Base-by-base conservation (phyloP, 495 filamentous ascomycete genomes). In the Apodospora peruviana region DNA sequence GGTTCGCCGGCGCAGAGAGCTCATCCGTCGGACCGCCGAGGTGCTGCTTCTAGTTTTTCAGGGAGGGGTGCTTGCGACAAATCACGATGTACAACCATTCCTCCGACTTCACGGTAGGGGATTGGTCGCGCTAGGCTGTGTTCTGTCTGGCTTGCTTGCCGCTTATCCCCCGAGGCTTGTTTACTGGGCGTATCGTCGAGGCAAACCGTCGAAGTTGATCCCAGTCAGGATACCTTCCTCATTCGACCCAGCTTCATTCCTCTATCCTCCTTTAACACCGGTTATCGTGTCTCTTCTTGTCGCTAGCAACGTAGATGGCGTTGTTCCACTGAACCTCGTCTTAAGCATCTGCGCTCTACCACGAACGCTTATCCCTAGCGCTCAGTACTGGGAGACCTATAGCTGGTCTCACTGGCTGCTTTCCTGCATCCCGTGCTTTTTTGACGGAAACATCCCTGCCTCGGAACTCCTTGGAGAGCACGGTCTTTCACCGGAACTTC, bases 231-330 rank as follows among this genome's bases (percentile, higher is more conserved):
- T 95, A 16, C 87, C 89, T 1, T 60, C 82, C 11, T 72, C 77
- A 21, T 95, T 97, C 63, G 93, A 98, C 59, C 93, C 90, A 2
- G 93, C 93, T 14, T 88, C 93, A 5, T 69, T 97, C 8, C 71
- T 98, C 17, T 98, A 97, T 58, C 94, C 93, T 2, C 71, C 83
- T 1, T 53, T 85, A 0, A 73, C 95, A 7, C 88, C 93, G 2
- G 57, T 93, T 7, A 74, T 88, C 17, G 84, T 95, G 29, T 84
- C 93, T 3, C 64, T 93, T 4, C 85, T 90, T 14, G 73, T 95
- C n/a, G 76, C 81, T 21, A 72, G 77, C 18, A 69, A 75, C 40
- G 71, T 72, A 25, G 55, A 75, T 19, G 70, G 70, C 9, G 64
- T 82, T 22, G 58, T 97, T 5, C 67, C 91, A 23, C 79, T 86